A percentile compares a stretch with the other conserved stretches of the same genome.
Evolutionary conservation across 2,329 filamentous ascomycete genomes (phyloP).

Genomic region (Aspergillus chevalieri): DNA sequence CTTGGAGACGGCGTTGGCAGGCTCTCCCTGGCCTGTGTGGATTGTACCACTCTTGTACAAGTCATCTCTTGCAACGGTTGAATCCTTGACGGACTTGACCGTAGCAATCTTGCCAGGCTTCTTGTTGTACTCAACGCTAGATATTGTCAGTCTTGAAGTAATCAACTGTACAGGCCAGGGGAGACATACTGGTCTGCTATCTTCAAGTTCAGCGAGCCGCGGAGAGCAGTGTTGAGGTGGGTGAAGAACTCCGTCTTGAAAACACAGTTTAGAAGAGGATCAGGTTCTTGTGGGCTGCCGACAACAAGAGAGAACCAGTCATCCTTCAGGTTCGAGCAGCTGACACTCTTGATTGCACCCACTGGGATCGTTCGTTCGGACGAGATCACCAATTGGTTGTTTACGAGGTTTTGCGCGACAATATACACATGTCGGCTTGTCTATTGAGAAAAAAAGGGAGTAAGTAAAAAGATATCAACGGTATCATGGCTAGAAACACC

Average conservation of each 20-base stretch:
- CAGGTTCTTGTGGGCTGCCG: slow-evolving; percentile 83
- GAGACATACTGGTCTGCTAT: slow-evolving; percentile 60
- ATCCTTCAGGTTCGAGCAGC: slow-evolving; percentile 73
- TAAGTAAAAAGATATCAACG: neutral
- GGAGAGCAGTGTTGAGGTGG: slow-evolving; percentile 73
- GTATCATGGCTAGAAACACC: slow-evolving; percentile 10
- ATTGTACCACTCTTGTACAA: slow-evolving; percentile 90
- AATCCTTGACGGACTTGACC: slow-evolving; percentile 87
- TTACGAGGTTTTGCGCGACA: slow-evolving; percentile 74
- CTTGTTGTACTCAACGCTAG: slow-evolving; percentile 85
- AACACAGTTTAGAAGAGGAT: slow-evolving; percentile 87
- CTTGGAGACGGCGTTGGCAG: slow-evolving; percentile 71
- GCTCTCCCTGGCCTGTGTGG: slow-evolving; percentile 78
- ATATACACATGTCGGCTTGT: slow-evolving; percentile 85
- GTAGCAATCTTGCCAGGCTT: slow-evolving; percentile 88
- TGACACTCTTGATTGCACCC: slow-evolving; percentile 81
- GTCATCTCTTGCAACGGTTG: slow-evolving; percentile 64
- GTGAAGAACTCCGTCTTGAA: slow-evolving; percentile 98
- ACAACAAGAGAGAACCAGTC: slow-evolving; percentile 95
- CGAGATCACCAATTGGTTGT: slow-evolving; percentile 72
- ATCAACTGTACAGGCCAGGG: neutral
- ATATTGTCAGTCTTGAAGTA: slow-evolving; percentile 7
- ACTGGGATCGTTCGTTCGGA: slow-evolving; percentile 77
- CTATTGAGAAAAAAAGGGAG: slow-evolving; percentile 13
- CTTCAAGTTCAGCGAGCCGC: slow-evolving; percentile 68